Base-by-base conservation (phyloP, 805 yeast genomes). In the Peterozyma toletana region DNA sequence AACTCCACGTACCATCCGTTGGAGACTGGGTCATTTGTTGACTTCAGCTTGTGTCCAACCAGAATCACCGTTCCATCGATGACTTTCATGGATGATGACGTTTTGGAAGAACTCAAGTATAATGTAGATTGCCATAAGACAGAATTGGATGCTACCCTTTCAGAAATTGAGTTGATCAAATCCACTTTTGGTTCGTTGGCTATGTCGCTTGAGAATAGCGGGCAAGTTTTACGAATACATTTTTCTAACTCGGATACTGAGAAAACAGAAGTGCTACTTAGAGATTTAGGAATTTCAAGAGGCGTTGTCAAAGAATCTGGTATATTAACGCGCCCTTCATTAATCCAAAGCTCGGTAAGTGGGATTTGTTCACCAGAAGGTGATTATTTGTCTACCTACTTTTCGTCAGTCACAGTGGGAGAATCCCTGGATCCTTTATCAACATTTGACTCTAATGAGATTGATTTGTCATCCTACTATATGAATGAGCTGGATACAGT, bases 181-280 rank as follows among this genome's bases (percentile, higher is more conserved):
- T 75, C 78, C 30, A 52, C 58, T 3, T 75, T 81, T 45, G 93
- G 93, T 2, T 78, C 80, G 48, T 73, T 80, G 50, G 88, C 86
- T 9, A 66, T 83, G 43, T 67, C 78, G 39, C 61, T 75, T 43
- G 68, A 67, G 38, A 54, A 62, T 34, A 57, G 63, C 11, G 63
- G 68, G 30, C 60, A 59, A 42, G 55, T 63, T 30, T 53, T 79
- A 41, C 64, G 82, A 50, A 76, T 82, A 11, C 82, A 76, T 56
- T 86, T 87, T 63, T 88, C 91, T 31, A 85, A 83, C 56, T 71
- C 83, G 47, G 87, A 83, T 47, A 61, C 70, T 6, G 64, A 58
- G 5, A 78, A 78, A 50, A 75, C 85, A 52, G 83, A 80, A 52
- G 48, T 50, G 16, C 60, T 85, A 47, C 60, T 84, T 47, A 56